A percentile compares a stretch with the other conserved stretches of the same genome.
phyloP scores from a whole-genome alignment of 306 rosid species.

The Prunus armeniaca region DNA sequence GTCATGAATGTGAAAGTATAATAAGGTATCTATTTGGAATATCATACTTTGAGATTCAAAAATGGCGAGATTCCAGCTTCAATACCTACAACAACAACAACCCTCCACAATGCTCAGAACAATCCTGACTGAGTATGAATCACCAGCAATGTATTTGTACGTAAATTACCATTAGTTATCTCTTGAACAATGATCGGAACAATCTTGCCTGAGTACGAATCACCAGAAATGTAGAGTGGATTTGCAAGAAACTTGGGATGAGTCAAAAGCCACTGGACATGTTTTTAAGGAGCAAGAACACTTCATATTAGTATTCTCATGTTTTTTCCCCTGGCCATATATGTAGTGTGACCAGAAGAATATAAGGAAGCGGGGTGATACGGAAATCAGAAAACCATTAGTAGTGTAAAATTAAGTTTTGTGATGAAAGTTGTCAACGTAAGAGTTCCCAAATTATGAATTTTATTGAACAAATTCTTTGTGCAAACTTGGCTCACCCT shows the following conservation, averaged over 20 bases:
- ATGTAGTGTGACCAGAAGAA: too few relatives aligned
- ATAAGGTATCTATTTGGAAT: not conserved
- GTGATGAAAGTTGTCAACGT: too few relatives aligned
- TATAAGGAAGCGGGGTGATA: too few relatives aligned
- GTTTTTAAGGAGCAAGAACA: not conserved
- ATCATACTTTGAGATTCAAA: constrained; percentile 13
- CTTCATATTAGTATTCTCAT: too few relatives aligned
- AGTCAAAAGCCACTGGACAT: constrained; percentile 5
- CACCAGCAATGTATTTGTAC: too few relatives aligned
- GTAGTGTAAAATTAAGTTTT: too few relatives aligned
- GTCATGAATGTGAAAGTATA: not conserved
- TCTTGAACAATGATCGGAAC: constrained; percentile 8
- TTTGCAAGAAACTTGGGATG: constrained; percentile 18
- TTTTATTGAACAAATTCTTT: not conserved
- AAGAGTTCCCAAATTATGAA: too few relatives aligned
- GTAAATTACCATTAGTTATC: constrained; percentile 5
- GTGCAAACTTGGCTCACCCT: constrained; percentile 7
- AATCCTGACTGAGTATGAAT: too few relatives aligned
- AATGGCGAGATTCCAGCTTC: constrained; percentile 6
- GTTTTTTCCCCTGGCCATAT: too few relatives aligned
- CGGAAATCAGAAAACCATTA: too few relatives aligned
- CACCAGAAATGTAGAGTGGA: constrained; percentile 14
- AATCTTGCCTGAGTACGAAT: constrained; percentile 10
- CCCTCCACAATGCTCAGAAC: not conserved
- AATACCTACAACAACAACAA: not conserved